Evolutionary conservation across 2,329 filamentous ascomycete genomes (phyloP).

Genomic region (Epichloe baconii): DNA sequence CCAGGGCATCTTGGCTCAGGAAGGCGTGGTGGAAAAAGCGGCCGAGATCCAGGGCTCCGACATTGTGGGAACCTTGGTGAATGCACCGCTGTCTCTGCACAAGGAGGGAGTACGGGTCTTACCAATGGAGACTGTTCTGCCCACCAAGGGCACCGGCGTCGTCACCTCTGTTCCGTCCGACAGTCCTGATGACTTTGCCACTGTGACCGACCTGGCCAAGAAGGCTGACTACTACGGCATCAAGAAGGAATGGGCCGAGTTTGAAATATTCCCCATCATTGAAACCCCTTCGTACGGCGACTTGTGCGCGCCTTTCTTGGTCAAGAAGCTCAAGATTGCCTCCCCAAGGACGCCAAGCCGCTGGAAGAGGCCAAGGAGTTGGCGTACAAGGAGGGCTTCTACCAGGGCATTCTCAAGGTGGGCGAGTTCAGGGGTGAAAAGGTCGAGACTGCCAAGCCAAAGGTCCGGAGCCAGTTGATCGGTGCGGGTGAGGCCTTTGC

Average conservation of each 20-base stretch:
- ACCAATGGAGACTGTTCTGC: constrained; percentile 88
- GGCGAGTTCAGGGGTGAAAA: constrained; percentile 81
- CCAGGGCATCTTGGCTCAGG: constrained; percentile 71
- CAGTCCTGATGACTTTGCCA: constrained; percentile 87
- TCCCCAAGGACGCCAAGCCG: constrained; percentile 89
- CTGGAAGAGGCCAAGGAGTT: constrained; percentile 89
- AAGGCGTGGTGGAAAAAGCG: constrained; percentile 62
- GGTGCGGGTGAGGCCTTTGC: constrained; percentile 69
- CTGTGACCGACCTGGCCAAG: constrained; percentile 74
- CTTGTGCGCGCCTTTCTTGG: constrained; percentile 67
- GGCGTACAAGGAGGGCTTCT: constrained; percentile 95
- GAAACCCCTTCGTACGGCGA: constrained; percentile 80
- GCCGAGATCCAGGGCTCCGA: constrained; percentile 65
- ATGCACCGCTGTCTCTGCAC: constrained; percentile 80
- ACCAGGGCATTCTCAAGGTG: constrained; percentile 80
- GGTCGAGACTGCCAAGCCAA: constrained; percentile 76
- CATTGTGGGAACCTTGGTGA: constrained; percentile 75
- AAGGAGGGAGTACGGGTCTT: constrained; percentile 74
- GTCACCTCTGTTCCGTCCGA: constrained; percentile 94
- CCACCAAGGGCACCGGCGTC: constrained; percentile 90
- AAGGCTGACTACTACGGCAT: constrained; percentile 96
- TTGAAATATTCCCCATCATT: constrained; percentile 82
- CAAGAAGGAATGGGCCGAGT: constrained; percentile 88
- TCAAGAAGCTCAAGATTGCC: constrained; percentile 89
- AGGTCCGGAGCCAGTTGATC: constrained; percentile 67